A percentile compares a stretch with the other conserved stretches of the same genome.
Evolutionary conservation across 495 filamentous ascomycete genomes (phyloP).

Genomic region (Viridothelium virens): DNA sequence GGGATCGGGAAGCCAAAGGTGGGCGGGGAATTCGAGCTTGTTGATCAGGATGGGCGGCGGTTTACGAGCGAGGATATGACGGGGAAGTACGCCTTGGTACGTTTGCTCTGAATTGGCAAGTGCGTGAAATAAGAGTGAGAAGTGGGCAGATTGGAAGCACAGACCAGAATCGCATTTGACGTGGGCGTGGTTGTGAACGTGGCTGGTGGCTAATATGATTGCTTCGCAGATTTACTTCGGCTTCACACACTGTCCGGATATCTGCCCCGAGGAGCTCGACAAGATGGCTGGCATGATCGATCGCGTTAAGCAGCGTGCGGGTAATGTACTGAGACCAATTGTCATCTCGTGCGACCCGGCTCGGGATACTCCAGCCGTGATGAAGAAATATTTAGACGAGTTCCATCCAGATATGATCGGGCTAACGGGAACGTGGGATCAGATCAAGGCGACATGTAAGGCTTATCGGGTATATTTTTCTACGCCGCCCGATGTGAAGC

Average conservation of each 20-base stretch:
- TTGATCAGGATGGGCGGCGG: constrained; percentile 69
- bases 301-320: constrained; percentile 51
- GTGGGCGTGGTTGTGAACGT: not conserved
- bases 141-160: too few species aligned
- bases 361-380: constrained; percentile 75
- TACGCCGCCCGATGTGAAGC: constrained; percentile 76
- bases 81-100: constrained; percentile 70
- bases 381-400: constrained; percentile 78
- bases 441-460: constrained; percentile 87
- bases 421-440: constrained; percentile 85
- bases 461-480: constrained; percentile 95
- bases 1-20: constrained; percentile 89
- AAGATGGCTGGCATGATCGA: constrained; percentile 96
- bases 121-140: not conserved
- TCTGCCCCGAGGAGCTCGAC: constrained; percentile 97
- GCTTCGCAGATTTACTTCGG: constrained; percentile 77
- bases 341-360: constrained; percentile 96
- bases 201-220: not conserved
- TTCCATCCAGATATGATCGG: constrained; percentile 87
- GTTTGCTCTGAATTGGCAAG: not conserved
- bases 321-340: constrained; percentile 57
- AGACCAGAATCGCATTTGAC: too few species aligned
- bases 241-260: constrained; percentile 97
- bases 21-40: constrained; percentile 73
- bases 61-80: constrained; percentile 73